A percentile compares a stretch with the other conserved stretches of the same genome.
Evolutionary conservation across 768 basidiomycete genomes (phyloP).

Genomic region (Tremella fuciformis): DNA sequence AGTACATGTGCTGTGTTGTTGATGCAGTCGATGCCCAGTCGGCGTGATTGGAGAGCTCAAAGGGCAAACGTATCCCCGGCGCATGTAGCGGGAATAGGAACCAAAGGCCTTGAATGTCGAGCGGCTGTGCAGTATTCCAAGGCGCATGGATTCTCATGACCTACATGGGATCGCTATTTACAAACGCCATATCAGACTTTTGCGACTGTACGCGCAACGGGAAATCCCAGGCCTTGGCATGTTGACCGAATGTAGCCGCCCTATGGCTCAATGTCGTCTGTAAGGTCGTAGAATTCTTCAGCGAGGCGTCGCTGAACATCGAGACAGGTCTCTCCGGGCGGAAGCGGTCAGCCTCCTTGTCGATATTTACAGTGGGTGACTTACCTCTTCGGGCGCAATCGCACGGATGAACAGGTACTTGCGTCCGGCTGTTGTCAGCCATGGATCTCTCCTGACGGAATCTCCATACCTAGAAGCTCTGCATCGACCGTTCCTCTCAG

Average conservation of each 20-base stretch:
- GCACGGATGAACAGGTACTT: conserved; percentile 12
- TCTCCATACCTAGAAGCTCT: conserved; percentile 1
- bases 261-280: conserved; percentile 9
- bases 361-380: background rate
- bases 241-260: background rate
- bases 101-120: too few relatives aligned
- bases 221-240: background rate
- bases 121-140: too few relatives aligned
- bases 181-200: too few relatives aligned
- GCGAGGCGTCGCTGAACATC: conserved; percentile 6
- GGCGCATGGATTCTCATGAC: too few relatives aligned
- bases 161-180: too few relatives aligned
- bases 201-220: too few relatives aligned
- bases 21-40: too few relatives aligned
- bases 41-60: too few relatives aligned
- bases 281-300: conserved; percentile 7
- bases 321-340: background rate
- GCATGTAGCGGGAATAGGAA: too few relatives aligned
- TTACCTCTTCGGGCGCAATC: conserved; percentile 7
- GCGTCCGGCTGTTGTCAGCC: conserved; percentile 6
- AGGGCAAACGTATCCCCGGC: too few relatives aligned
- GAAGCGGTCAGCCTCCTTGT: background rate
- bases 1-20: too few relatives aligned
- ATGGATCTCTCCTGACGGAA: background rate
- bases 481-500: conserved; percentile 1